A percentile compares a stretch with the other conserved stretches of the same genome.
Evolutionary conservation across 2,329 filamentous ascomycete species (phyloP).

Genomic region (Mycosphaerella sp.): DNA sequence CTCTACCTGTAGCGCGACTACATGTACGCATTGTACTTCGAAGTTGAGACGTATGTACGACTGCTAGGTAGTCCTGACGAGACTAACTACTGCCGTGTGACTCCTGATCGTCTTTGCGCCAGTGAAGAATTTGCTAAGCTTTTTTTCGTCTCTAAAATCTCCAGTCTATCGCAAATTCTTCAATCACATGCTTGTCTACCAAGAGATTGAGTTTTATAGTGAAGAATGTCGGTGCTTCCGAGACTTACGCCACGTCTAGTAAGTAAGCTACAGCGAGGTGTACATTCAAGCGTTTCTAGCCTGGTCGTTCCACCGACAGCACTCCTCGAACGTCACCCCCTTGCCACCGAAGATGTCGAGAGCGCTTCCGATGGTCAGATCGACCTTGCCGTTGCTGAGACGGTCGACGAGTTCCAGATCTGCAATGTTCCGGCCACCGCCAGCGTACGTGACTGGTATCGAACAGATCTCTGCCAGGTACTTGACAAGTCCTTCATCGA

Average conservation of each 20-base stretch:
- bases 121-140: conserved; percentile 8
- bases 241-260: conserved; percentile 2
- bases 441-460: conserved; percentile 93
- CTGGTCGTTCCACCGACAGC: conserved; percentile 70
- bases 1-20: too few species aligned
- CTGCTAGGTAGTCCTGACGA: too few species aligned
- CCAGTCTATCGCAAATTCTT: too few species aligned
- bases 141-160: too few species aligned
- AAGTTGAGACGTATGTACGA: too few species aligned
- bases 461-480: conserved; percentile 76
- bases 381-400: conserved; percentile 73
- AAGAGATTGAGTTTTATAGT: too few species aligned
- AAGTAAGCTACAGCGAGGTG: conserved; percentile 1
- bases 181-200: too few species aligned
- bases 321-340: conserved; percentile 82
- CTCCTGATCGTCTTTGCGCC: background rate
- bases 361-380: conserved; percentile 93
- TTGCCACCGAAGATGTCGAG: conserved; percentile 91
- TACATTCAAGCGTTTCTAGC: conserved; percentile 7
- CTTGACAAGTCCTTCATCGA: conserved; percentile 77
- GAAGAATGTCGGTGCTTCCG: background rate
- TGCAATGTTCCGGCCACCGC: conserved; percentile 74
- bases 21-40: too few species aligned
- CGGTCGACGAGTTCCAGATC: conserved; percentile 77
- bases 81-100: conserved; percentile 3